phyloP scores from a whole-genome alignment of 1,284 basidiomycete genomes.

The Coniferiporia sulphurascens region DNA sequence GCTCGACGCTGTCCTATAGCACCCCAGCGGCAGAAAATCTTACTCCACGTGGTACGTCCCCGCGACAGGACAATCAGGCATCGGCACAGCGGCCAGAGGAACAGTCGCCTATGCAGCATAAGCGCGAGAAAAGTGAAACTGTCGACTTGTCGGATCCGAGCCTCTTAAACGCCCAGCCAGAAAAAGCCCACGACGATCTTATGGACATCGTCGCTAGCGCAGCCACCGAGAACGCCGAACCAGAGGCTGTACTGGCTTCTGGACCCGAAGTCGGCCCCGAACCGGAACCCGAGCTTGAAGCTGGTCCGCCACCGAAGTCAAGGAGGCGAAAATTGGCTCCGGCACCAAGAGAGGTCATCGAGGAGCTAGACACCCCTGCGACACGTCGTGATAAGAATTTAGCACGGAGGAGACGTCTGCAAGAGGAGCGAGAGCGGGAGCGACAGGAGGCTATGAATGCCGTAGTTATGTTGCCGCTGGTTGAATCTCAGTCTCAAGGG shows the following conservation, averaged over 20 bases:
- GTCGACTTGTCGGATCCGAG: constrained; percentile 12
- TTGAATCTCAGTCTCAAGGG: neutral
- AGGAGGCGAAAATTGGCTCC: constrained; percentile 32
- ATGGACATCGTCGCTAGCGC: neutral
- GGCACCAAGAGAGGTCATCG: constrained; percentile 46
- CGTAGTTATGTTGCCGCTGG: constrained; percentile 1
- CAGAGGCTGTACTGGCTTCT: neutral
- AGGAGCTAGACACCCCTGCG: constrained; percentile 64
- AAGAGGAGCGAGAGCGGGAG: constrained; percentile 28
- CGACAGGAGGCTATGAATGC: constrained; percentile 6
- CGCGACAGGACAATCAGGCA: neutral
- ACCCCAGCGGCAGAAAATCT: constrained; percentile 47
- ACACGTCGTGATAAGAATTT: constrained; percentile 53
- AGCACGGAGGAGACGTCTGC: constrained; percentile 45
- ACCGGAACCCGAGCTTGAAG: neutral
- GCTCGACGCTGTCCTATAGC: constrained; percentile 46
- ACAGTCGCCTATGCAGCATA: constrained; percentile 3
- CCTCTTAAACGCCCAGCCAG: neutral
- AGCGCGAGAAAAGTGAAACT: constrained; percentile 15
- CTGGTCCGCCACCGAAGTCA: constrained; percentile 22
- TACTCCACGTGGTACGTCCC: constrained; percentile 26
- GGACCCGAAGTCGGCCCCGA: constrained; percentile 2
- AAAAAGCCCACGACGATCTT: neutral
- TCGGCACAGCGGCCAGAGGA: constrained; percentile 3
- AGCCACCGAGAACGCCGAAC: neutral